Conservation (phyloP, 352 stramenopile species). For the Phytophthora brassicae region DNA sequence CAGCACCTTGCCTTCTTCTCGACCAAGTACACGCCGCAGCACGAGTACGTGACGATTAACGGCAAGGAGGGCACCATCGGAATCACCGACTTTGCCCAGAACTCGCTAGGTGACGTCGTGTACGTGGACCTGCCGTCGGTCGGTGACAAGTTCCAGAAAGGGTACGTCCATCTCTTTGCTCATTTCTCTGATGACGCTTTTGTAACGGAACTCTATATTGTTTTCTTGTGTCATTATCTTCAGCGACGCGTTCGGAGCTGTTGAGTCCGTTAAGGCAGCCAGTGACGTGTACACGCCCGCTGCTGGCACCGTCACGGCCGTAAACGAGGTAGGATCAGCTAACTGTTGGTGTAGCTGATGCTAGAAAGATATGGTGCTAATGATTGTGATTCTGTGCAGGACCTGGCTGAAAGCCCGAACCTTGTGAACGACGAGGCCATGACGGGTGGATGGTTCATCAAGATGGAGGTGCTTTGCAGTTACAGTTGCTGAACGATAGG, state of each 20-base stretch:
- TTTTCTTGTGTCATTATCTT: slow-evolving; percentile 10
- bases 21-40: slow-evolving; percentile 85
- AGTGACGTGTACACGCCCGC: slow-evolving; percentile 97
- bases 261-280: slow-evolving; percentile 99
- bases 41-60: slow-evolving; percentile 86
- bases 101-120: slow-evolving; percentile 96
- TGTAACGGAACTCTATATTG: too few species aligned
- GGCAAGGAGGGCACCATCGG: slow-evolving; percentile 90
- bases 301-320: slow-evolving; percentile 90
- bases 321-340: slow-evolving; percentile 86
- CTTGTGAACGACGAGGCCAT: slow-evolving; percentile 89
- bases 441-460: slow-evolving; percentile 88
- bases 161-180: slow-evolving; percentile 45
- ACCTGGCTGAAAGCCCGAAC: slow-evolving; percentile 78
- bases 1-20: slow-evolving; percentile 66
- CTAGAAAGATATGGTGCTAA: slow-evolving; percentile 3
- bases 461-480: slow-evolving; percentile 68
- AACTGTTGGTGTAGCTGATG: background rate
- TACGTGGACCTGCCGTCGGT: slow-evolving; percentile 96
- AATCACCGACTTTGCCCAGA: slow-evolving; percentile 98
- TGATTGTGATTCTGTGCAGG: slow-evolving; percentile 33
- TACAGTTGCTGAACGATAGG: background rate
- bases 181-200: too few species aligned
- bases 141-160: slow-evolving; percentile 93
- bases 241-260: slow-evolving; percentile 94